Percentiles rank a stretch among this genome's conserved stretches.
phyloP scores from a whole-genome alignment of 2,329 filamentous ascomycete genomes.

The Xylariaceae sp. region DNA sequence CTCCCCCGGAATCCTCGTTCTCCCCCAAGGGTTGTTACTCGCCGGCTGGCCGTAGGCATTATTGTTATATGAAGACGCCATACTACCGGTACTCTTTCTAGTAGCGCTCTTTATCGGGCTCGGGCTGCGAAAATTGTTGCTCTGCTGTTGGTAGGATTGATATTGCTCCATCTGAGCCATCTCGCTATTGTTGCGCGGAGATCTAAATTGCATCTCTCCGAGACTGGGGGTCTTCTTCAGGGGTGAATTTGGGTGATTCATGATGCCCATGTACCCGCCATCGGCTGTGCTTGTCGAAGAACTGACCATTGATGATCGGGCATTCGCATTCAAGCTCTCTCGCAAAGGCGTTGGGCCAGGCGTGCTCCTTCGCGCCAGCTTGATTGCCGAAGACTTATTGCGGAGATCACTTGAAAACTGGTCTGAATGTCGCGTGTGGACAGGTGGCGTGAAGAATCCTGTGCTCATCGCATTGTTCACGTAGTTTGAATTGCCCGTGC shows the following conservation, averaged over 20 bases:
- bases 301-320: too few species aligned
- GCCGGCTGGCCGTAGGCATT: too few species aligned
- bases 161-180: conserved; percentile 57
- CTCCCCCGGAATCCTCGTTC: conserved; percentile 23
- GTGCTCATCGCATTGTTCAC: conserved; percentile 37
- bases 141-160: conserved; percentile 25
- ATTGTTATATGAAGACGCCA: conserved; percentile 15
- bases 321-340: conserved; percentile 20
- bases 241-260: conserved; percentile 75
- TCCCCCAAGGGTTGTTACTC: conserved; percentile 19
- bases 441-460: conserved; percentile 42
- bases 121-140: too few species aligned
- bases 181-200: conserved; percentile 57
- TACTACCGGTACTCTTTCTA: conserved; percentile 29
- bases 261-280: conserved; percentile 77
- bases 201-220: conserved; percentile 48
- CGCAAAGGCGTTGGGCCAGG: conserved; percentile 50
- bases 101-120: conserved; percentile 27
- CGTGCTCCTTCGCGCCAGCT: conserved; percentile 70
- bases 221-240: conserved; percentile 71
- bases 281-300: conserved; percentile 26
- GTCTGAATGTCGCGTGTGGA: conserved; percentile 31
- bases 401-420: conserved; percentile 28
- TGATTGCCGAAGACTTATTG: conserved; percentile 56
- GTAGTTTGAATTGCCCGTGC: conserved; percentile 28